Evolutionary conservation across 495 filamentous ascomycete genomes (phyloP), one percentile per base, ranked within the genome.

Genomic region (Penicillium paxilli): DNA sequence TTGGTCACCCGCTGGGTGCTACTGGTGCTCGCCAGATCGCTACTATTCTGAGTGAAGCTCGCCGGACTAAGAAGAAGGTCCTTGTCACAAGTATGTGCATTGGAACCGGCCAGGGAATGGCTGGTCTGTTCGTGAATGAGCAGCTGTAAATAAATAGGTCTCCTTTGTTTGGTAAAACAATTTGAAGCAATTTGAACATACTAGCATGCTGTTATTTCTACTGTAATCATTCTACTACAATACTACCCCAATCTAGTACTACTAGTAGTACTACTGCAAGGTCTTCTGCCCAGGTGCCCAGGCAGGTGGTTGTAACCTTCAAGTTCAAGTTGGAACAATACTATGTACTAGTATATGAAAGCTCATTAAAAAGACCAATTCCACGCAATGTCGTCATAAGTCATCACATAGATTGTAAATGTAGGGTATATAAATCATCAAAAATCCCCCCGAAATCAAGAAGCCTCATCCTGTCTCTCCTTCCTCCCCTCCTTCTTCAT

Each of bases 61-160:
- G 89, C 57, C 79, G 85, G 51, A 84, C 83, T 41, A 89, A 88
- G 77, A 90, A 90, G 79, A 92, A 87, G 87, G 74, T 95, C 26
- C 65, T 93, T 54, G 71, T 95, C 58, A 93, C 88, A 23, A 90
- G 86, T 63, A 95, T 93, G 89, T 93, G 89, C 66, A 91, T 95
- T 66, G 87, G 89, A 21, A 90, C 87, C 25, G 90, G 85, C 33
- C 84, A 86, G 79, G 90, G 89, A 26, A 95, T 92, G 90, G 90
- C 90, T 30, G 90, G 86, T 5, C 67, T 93, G 69, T 89, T 91
- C 74, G 87, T 92, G 19, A 92, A 92, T 59, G 89, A 91, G 79
- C 82, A 87, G 71, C 65, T 76, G 40, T 80, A 68, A 64, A 59
- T 47, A 49, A 46, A 17, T 22, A 46, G 10, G 40, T 4, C 40